Percentiles rank a stretch among this genome's conserved stretches.
Evolutionary conservation across 139 green algal genomes (phyloP).

Genomic region (Trebouxia sp.): DNA sequence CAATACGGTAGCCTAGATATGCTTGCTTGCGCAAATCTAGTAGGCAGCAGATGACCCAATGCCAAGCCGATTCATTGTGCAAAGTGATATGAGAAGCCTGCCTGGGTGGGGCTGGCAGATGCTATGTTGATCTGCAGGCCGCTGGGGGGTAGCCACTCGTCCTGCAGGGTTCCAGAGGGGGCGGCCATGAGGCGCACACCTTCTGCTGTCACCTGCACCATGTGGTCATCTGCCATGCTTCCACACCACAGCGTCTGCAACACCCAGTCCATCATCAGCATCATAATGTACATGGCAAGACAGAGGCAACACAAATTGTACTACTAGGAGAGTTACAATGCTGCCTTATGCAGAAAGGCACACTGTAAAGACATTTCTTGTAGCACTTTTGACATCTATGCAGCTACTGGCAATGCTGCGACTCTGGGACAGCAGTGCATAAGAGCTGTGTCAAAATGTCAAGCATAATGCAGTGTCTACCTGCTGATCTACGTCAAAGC

Average conservation of each 20-base stretch:
- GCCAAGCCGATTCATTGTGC: too few relatives aligned
- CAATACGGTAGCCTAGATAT: too few relatives aligned
- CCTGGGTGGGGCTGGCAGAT: conserved; percentile 75
- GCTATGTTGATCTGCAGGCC: conserved; percentile 75
- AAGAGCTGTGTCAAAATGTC: too few relatives aligned
- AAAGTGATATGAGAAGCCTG: conserved; percentile 19
- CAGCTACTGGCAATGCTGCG: too few relatives aligned
- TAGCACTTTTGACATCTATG: too few relatives aligned
- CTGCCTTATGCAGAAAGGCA: background rate
- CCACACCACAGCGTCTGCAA: conserved; percentile 85
- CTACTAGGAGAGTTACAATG: too few relatives aligned
- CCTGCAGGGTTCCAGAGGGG: conserved; percentile 45
- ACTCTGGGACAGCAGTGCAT: too few relatives aligned
- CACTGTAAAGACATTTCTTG: background rate
- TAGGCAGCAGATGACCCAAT: too few relatives aligned
- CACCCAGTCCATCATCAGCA: background rate
- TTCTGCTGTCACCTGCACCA: conserved; percentile 81
- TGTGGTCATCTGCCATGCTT: conserved; percentile 76
- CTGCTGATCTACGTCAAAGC: conserved; percentile 76
- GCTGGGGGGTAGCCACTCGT: conserved; percentile 64
- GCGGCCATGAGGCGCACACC: conserved; percentile 59
- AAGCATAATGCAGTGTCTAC: too few relatives aligned
- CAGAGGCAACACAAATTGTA: too few relatives aligned
- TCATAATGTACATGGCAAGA: background rate
- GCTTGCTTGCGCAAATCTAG: too few relatives aligned